Evolutionary conservation across 2,329 filamentous ascomycete genomes (phyloP).

Genomic region (Epichloe sylvatica): DNA sequence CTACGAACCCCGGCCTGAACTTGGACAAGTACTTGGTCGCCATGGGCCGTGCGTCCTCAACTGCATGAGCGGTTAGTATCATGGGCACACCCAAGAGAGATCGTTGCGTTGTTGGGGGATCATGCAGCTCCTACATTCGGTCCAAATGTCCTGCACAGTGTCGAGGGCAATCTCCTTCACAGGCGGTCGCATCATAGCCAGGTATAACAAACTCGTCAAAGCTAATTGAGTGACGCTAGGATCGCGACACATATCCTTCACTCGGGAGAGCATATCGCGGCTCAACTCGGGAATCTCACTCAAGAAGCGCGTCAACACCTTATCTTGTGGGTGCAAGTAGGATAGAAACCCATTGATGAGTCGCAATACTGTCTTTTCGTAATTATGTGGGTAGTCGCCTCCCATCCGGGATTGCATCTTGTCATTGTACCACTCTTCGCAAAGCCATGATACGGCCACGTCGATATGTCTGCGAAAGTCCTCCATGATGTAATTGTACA

Average conservation of each 20-base stretch:
- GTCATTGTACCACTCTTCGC: slow-evolving; percentile 97
- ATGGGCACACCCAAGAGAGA: background rate
- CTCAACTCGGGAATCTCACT: slow-evolving; percentile 81
- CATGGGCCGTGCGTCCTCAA: slow-evolving; percentile 48
- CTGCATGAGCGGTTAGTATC: slow-evolving; percentile 18
- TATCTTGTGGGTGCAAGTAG: slow-evolving; percentile 84
- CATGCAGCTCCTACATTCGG: slow-evolving; percentile 39
- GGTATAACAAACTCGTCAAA: slow-evolving; percentile 49
- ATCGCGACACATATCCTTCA: slow-evolving; percentile 54
- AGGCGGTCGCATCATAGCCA: slow-evolving; percentile 55
- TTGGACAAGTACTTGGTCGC: slow-evolving; percentile 49
- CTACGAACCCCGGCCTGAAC: slow-evolving; percentile 41
- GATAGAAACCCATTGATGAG: slow-evolving; percentile 82
- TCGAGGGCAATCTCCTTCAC: slow-evolving; percentile 49
- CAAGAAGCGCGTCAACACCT: slow-evolving; percentile 77
- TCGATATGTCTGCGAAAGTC: slow-evolving; percentile 86
- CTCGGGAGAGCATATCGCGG: slow-evolving; percentile 53
- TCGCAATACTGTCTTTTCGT: slow-evolving; percentile 64
- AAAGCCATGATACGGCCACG: slow-evolving; percentile 83
- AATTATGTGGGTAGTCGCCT: slow-evolving; percentile 45
- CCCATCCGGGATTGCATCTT: slow-evolving; percentile 31
- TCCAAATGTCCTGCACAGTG: slow-evolving; percentile 52
- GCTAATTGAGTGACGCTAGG: slow-evolving; percentile 50
- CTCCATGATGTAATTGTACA: slow-evolving; percentile 78
- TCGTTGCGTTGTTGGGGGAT: background rate